Conservation (phyloP, 345 rosid species). For the Psidium friedrichsthalianum region DNA sequence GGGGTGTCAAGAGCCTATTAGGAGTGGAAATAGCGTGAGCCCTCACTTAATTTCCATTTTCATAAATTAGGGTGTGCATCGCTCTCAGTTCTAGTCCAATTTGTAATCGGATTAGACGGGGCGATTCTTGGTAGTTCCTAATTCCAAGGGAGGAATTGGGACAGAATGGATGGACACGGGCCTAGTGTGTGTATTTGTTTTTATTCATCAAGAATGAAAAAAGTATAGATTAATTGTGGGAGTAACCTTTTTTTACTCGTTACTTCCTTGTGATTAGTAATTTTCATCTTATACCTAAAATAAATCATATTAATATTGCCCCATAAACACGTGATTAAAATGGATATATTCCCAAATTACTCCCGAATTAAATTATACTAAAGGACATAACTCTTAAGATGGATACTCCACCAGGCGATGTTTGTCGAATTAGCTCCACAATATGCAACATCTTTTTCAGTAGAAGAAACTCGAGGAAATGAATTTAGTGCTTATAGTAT, state of each 20-base stretch:
- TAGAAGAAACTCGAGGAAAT: not conserved
- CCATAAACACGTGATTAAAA: not conserved
- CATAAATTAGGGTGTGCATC: not conserved
- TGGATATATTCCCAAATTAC: not conserved
- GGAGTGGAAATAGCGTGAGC: no score
- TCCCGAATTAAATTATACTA: not conserved
- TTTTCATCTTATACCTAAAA: not conserved
- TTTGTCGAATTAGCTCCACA: not conserved
- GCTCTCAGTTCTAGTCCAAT: accelerated
- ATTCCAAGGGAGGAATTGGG: not conserved
- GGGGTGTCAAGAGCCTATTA: no score
- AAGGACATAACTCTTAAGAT: not conserved
- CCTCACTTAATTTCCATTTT: not conserved
- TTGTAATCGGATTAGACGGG: accelerated
- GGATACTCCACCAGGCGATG: not conserved
- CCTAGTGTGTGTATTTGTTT: not conserved
- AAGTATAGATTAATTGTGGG: not conserved
- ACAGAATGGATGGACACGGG: accelerated
- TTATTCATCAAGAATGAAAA: not conserved
- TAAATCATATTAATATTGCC: not conserved
- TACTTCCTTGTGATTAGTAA: not conserved
- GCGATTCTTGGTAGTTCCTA: not conserved
- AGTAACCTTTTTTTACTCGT: not conserved
- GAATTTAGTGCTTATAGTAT: not conserved
- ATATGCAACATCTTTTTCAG: not conserved